Percentiles rank a stretch among this genome's conserved stretches.
Evolutionary conservation across 2,329 filamentous ascomycete genomes (phyloP).

Genomic region (Acrodontium crateriforme): DNA sequence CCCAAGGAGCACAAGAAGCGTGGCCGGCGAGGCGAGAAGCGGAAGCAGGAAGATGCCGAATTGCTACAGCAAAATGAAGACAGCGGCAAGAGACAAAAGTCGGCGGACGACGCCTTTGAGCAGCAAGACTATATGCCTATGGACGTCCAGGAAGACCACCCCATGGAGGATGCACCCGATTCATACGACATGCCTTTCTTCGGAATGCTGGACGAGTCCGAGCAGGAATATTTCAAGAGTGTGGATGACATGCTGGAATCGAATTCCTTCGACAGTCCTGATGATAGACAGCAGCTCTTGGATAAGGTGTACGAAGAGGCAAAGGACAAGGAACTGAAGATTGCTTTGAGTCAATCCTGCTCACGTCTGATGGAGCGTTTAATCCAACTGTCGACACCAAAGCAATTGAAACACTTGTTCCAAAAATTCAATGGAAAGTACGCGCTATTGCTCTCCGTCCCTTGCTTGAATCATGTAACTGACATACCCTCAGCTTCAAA

Average conservation of each 20-base stretch:
- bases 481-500: conserved; percentile 45
- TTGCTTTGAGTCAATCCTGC: conserved; percentile 90
- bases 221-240: conserved; percentile 88
- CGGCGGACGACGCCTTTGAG: conserved; percentile 10
- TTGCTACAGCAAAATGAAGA: conserved; percentile 26
- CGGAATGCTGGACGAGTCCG: conserved; percentile 79
- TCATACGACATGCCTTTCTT: conserved; percentile 64
- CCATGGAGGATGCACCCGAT: conserved; percentile 13
- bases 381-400: conserved; percentile 63
- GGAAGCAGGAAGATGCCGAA: conserved; percentile 34
- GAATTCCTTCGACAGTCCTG: conserved; percentile 68
- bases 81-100: conserved; percentile 24
- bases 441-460: conserved; percentile 14
- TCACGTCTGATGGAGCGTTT: conserved; percentile 85
- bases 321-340: conserved; percentile 83
- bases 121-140: conserved; percentile 8
- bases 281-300: conserved; percentile 44
- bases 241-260: conserved; percentile 82
- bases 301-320: conserved; percentile 78
- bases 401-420: conserved; percentile 78
- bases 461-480: not conserved
- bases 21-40: conserved; percentile 41
- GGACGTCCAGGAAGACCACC: conserved; percentile 11
- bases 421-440: conserved; percentile 68
- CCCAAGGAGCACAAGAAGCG: conserved; percentile 46